Conservation (phyloP, 805 yeast species). For the Yarrowia sp. region DNA sequence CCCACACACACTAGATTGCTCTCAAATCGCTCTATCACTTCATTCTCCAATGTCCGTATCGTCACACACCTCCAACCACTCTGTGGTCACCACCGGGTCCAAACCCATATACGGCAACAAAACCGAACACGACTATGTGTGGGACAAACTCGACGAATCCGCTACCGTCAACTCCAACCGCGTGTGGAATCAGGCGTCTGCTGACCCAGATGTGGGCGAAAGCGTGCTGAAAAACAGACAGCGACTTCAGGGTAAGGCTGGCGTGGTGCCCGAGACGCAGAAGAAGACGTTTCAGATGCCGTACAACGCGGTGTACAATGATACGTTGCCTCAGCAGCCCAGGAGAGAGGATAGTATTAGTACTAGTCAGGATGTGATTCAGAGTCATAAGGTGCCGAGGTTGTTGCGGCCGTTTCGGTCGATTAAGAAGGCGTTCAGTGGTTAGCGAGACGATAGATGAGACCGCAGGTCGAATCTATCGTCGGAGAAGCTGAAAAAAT, state of each 20-base stretch:
- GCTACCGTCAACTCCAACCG: conserved; percentile 24
- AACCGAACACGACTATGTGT: conserved; percentile 18
- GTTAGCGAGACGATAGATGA: not conserved
- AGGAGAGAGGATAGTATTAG: not conserved
- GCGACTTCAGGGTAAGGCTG: not conserved
- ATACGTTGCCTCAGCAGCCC: not conserved
- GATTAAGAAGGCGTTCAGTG: conserved; percentile 13
- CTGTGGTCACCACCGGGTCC: conserved; percentile 11
- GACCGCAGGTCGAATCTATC: no score
- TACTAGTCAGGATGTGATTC: conserved; percentile 2
- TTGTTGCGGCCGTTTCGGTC: conserved; percentile 1
- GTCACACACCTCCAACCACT: conserved; percentile 9
- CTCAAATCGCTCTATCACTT: not conserved
- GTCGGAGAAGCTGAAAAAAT: no score
- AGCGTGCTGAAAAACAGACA: conserved; percentile 5
- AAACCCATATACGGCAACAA: conserved; percentile 16
- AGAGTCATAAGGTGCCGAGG: conserved; percentile 19
- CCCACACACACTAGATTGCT: not conserved
- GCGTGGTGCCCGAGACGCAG: not conserved
- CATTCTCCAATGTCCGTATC: not conserved
- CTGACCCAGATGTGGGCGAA: conserved; percentile 5
- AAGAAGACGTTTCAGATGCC: conserved; percentile 13
- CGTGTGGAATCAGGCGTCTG: conserved; percentile 17
- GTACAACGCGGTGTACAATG: conserved; percentile 9
- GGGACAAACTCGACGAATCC: conserved; percentile 16